A percentile compares a stretch with the other conserved stretches of the same genome.
Evolutionary conservation across 1,284 basidiomycete genomes (phyloP).

Genomic region (Sphaerobolus stellatus): DNA sequence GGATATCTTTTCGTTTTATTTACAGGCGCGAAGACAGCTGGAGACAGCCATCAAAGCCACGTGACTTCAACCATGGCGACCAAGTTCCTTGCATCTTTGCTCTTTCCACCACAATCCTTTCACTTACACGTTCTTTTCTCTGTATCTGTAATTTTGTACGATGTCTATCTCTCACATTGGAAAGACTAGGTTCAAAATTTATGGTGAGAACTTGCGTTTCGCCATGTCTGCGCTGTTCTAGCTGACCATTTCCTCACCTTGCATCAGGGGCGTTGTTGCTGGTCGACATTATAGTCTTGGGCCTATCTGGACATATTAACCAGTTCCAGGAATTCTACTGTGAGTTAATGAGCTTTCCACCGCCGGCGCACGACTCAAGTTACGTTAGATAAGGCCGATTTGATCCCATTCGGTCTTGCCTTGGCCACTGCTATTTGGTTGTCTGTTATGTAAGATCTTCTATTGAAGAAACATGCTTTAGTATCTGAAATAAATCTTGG

Average conservation of each 20-base stretch:
- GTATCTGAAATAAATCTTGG: neutral
- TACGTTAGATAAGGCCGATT: conserved; percentile 52
- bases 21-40: no score
- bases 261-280: conserved; percentile 43
- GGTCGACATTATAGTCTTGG: conserved; percentile 52
- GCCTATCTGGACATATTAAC: conserved; percentile 52
- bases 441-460: conserved; percentile 37
- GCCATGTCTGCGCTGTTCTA: neutral
- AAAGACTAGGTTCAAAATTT: conserved; percentile 15
- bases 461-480: neutral
- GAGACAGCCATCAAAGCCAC: no score
- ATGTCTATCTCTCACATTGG: conserved; percentile 15
- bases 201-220: conserved; percentile 11
- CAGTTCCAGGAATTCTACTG: conserved; percentile 60
- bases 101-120: no score
- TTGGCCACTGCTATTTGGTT: conserved; percentile 49
- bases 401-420: conserved; percentile 58
- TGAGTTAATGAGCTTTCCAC: conserved; percentile 28
- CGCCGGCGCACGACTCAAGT: neutral
- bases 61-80: no score
- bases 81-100: no score
- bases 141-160: neutral
- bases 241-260: neutral
- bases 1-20: no score
- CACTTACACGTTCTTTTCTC: neutral